A percentile compares a stretch with the other conserved stretches of the same genome.
phyloP scores from a whole-genome alignment of 1,284 basidiomycete genomes.

The Heliocybe sulcata region DNA sequence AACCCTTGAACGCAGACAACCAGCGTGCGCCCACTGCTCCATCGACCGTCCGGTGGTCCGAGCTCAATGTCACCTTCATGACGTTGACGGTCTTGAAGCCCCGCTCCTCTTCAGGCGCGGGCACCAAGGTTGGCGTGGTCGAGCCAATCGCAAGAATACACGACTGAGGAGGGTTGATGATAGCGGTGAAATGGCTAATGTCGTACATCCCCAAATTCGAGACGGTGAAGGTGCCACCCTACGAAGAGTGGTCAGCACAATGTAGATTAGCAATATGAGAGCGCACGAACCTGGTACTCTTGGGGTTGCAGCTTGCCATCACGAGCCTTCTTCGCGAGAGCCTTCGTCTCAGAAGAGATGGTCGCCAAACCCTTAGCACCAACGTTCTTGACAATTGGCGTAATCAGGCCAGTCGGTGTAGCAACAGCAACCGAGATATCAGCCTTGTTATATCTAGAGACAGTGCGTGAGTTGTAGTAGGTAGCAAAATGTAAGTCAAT shows the following conservation, averaged over 20 bases:
- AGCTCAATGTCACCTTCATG: constrained; percentile 96
- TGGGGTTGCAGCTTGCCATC: constrained; percentile 94
- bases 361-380: constrained; percentile 88
- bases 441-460: constrained; percentile 82
- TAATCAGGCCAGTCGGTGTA: constrained; percentile 94
- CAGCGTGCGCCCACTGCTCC: constrained; percentile 89
- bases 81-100: constrained; percentile 89
- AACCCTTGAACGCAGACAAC: constrained; percentile 93
- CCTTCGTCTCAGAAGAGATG: constrained; percentile 90
- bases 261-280: constrained; percentile 2
- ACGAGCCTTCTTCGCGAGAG: constrained; percentile 90
- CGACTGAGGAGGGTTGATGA: constrained; percentile 98
- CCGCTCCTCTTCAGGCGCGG: constrained; percentile 83
- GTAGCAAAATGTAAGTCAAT: constrained; percentile 12
- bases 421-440: constrained; percentile 98
- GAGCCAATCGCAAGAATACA: constrained; percentile 96
- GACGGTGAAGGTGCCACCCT: constrained; percentile 98
- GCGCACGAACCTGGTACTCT: constrained; percentile 79
- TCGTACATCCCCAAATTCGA: constrained; percentile 99
- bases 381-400: constrained; percentile 94
- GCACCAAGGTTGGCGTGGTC: constrained; percentile 83
- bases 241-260: constrained; percentile 4
- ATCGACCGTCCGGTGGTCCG: constrained; percentile 94
- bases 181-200: constrained; percentile 93
- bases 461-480: constrained; percentile 3